Percentiles rank a stretch among this genome's conserved stretches.
phyloP scores from a whole-genome alignment of 768 basidiomycete genomes.

The Leccinum fibrillosum region DNA sequence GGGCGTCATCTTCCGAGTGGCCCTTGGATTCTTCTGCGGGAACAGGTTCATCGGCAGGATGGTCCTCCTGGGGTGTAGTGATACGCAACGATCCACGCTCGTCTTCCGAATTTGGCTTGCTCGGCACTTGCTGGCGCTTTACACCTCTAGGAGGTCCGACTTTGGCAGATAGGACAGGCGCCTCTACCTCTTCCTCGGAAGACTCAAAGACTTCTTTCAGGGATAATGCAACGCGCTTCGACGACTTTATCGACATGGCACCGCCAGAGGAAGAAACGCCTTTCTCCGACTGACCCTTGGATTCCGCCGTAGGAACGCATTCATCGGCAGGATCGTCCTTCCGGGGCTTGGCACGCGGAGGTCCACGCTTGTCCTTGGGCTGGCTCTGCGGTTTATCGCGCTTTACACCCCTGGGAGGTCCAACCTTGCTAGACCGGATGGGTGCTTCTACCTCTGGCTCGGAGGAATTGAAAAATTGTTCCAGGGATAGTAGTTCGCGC shows the following conservation, averaged over 20 bases:
- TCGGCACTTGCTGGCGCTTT: background rate
- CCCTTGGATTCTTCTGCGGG: background rate
- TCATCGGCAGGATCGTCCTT: background rate
- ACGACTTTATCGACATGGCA: background rate
- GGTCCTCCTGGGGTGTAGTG: background rate
- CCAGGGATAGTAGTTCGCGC: background rate
- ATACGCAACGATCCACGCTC: background rate
- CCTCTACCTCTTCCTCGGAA: background rate
- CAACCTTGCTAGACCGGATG: slow-evolving; percentile 14
- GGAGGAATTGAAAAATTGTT: background rate
- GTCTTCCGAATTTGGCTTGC: background rate
- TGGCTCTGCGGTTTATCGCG: slow-evolving; percentile 1
- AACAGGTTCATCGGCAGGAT: background rate
- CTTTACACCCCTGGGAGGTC: slow-evolving; percentile 26
- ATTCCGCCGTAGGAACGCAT: background rate
- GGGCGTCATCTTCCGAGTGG: background rate
- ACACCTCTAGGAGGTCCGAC: background rate
- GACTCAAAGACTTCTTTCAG: background rate
- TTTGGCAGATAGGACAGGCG: background rate
- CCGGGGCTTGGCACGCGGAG: background rate
- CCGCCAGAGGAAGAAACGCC: background rate
- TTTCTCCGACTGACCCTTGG: background rate
- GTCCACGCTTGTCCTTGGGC: background rate
- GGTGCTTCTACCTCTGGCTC: slow-evolving; percentile 3
- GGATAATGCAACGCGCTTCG: background rate